A percentile compares a stretch with the other conserved stretches of the same genome.
Evolutionary conservation across 352 stramenopile species (phyloP).

Genomic region (Phytophthora fragariaefolia): DNA sequence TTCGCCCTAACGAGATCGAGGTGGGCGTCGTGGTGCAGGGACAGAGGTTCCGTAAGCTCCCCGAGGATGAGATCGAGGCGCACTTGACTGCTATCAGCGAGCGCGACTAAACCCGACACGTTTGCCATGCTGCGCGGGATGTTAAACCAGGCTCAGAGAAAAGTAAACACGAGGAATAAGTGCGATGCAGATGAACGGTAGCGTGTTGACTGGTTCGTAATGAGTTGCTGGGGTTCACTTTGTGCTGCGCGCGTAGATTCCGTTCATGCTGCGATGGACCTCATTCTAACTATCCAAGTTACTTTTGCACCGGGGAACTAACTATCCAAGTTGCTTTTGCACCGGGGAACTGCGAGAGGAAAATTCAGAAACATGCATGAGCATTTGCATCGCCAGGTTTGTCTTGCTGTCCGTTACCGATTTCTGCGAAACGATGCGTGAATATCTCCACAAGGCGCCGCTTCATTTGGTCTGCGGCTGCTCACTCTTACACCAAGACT

Average conservation of each 20-base stretch:
- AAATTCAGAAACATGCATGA: background rate
- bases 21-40: constrained; percentile 74
- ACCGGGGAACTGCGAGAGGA: background rate
- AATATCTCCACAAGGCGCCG: constrained; percentile 23
- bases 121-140: constrained; percentile 11
- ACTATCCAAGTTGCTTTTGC: background rate
- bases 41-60: constrained; percentile 92
- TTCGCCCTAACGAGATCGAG: constrained; percentile 97
- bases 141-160: constrained; percentile 21
- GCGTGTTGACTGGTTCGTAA: constrained; percentile 12
- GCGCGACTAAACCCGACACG: constrained; percentile 64
- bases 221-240: constrained; percentile 2
- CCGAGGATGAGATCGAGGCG: constrained; percentile 97
- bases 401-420: background rate
- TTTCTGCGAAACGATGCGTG: too few species aligned
- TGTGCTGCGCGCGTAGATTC: constrained; percentile 8
- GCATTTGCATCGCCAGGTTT: constrained; percentile 20
- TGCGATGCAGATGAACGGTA: constrained; percentile 27
- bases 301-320: background rate
- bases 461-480: constrained; percentile 3
- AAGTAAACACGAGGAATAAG: constrained; percentile 26
- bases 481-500: constrained; percentile 15
- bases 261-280: background rate
- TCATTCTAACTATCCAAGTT: background rate
- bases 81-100: constrained; percentile 99